Base-by-base conservation (phyloP, 1,284 basidiomycete genomes). In the Sutorius eximius region DNA sequence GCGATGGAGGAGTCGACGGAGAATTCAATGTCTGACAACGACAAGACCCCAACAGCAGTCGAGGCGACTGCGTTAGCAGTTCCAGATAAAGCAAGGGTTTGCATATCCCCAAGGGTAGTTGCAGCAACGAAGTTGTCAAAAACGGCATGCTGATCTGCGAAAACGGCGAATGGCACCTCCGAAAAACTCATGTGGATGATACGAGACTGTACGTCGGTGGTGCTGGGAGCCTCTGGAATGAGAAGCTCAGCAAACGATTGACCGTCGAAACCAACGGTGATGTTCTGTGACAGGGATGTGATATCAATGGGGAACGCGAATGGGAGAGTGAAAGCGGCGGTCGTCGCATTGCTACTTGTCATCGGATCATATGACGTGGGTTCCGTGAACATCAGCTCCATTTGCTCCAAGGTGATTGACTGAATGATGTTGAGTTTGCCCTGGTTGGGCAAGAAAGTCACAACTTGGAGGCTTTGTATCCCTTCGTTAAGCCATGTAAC, bases 401-500 rank as follows among this genome's bases (percentile, higher is more conserved):
- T 73, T 66, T 89, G 75, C 60, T 87, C 83, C 52, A 92, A 74
- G 49, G 66, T 67, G 55, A 91, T 86, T 9, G 82, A 79, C 59
- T 83, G 81, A 70, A 91, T 91, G 64, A 91, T 76, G 38, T 82
- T 71, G 58, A 87, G 78, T 24, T 74, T 71, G 30, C 87, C 84
- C 56, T 76, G 79, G 59, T 89, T 86, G 1, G 89, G 90, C 38
- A 92, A 75, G 18, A 80, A 72, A 0, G 89, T 82, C 3, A 73
- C 71, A 4, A 91, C 76, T 49, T 76, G 69, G n/a, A 92, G 80
- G 37, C 76, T 73, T 71, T 85, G 83, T 68, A 92, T 89, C 30
- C 82, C 89, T 45, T 87, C 80, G 66, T 90, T 89, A 27, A 92
- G 74, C 89, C 89, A 92, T 2, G 80, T 80, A 15, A 87, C 84